Conservation (phyloP, 108 stramenopile species). For the Asterionellopsis glacialis region DNA sequence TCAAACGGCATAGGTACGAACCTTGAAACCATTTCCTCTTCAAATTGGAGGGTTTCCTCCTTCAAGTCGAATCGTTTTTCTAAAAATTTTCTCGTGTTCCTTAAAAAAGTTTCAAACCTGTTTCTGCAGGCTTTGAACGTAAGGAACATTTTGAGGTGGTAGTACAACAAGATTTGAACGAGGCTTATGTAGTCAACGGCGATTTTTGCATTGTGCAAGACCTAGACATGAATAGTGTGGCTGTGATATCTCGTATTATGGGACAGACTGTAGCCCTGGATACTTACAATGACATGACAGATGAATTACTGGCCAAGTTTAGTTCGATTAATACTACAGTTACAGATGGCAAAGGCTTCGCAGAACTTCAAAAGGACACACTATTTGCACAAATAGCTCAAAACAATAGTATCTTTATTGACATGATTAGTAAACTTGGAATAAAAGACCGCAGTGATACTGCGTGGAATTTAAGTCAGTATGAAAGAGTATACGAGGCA, state of each 20-base stretch:
- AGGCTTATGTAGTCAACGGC: conserved; percentile 50
- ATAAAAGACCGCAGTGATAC: conserved; percentile 87
- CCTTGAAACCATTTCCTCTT: neutral
- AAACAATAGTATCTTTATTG: conserved; percentile 88
- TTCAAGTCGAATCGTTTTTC: neutral
- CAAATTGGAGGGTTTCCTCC: neutral
- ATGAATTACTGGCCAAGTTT: conserved; percentile 78
- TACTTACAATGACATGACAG: conserved; percentile 85
- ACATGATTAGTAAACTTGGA: conserved; percentile 87
- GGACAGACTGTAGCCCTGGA: conserved; percentile 91
- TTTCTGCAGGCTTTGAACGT: conserved; percentile 68
- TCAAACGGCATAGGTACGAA: conserved; percentile 56
- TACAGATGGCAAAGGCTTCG: conserved; percentile 60
- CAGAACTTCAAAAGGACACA: conserved; percentile 49
- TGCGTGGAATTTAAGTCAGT: conserved; percentile 88
- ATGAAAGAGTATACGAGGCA: conserved; percentile 78
- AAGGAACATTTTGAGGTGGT: conserved; percentile 83
- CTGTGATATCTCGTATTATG: conserved; percentile 86
- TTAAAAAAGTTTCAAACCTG: conserved; percentile 11
- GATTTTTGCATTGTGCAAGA: conserved; percentile 80
- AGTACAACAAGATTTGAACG: conserved; percentile 51
- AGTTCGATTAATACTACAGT: conserved; percentile 77
- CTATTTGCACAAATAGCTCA: conserved; percentile 80
- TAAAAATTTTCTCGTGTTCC: neutral
- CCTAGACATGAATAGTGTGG: conserved; percentile 87